Evolutionary conservation across 1,139 yeast species (phyloP), one percentile per base, ranked within the genome.

Genomic region (Yamadazyma blattariae): DNA sequence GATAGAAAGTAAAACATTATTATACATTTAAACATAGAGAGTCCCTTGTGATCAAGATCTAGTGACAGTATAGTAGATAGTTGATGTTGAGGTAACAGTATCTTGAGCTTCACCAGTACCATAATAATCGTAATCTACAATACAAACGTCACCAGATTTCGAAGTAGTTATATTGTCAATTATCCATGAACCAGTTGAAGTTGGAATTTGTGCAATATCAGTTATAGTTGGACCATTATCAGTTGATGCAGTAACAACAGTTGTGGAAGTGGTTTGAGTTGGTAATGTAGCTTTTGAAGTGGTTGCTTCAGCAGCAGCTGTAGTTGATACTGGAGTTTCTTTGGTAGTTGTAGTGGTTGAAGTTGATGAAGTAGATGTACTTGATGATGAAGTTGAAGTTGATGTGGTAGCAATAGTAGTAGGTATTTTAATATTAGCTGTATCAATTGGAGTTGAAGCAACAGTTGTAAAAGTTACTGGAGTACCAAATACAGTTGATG

Each of bases 41-140:
- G 24, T 28, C 38, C 38, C 35, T 33, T 30, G 36, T 25, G 36
- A 26, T 36, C 20, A 36, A 12, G 34, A 19, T 38, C 40, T 38
- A 14, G 75, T 68, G 13, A 69, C 61, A 7, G 75, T 70, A 9
- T 60, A 48, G 43, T 55, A 59, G 25, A 67, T 47, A 14, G 73
- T 67, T 19, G 68, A 57, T 6, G 73, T 67, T 11, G 71, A 64
- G 29, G 66, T 59, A 27, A 53, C 61, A 15, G 56, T 59, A 31
- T 50, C 51, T 17, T 51, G 67, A n/a, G n/a, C n/a, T 39, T 55
- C 61, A 31, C 47, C 59, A 13, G 57, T 52, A 29, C 54, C 56
- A 48, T 69, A 67, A 52, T 67, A 70, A 46, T 68, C 73, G 48
- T 66, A 69, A 47, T 69, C 61, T 18, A 70, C 68, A 30, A 58